phyloP scores from a whole-genome alignment of 106 monocot genomes.

The Gastrodia elata region DNA sequence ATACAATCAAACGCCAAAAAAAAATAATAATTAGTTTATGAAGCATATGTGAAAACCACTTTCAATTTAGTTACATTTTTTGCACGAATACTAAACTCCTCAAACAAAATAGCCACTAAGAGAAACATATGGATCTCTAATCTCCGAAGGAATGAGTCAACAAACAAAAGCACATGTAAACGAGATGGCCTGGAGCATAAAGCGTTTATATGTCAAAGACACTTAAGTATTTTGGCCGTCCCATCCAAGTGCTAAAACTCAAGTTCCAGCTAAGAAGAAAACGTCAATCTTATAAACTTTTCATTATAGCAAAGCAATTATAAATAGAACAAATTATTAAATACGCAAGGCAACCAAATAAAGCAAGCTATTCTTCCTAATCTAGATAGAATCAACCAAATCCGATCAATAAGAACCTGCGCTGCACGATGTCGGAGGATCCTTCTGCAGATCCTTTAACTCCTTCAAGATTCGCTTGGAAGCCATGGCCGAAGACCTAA shows the following conservation, averaged over 20 bases:
- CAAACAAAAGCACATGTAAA: neutral
- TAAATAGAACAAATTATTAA: too few relatives aligned
- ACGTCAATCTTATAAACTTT: too few relatives aligned
- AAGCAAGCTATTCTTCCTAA: neutral
- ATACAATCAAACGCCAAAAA: too few relatives aligned
- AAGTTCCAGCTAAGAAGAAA: neutral
- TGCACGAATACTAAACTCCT: too few relatives aligned
- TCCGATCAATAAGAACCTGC: neutral
- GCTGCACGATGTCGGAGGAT: constrained; percentile 13
- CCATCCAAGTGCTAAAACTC: neutral
- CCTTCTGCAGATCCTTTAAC: constrained; percentile 14
- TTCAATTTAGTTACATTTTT: neutral
- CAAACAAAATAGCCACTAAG: neutral
- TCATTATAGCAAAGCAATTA: too few relatives aligned
- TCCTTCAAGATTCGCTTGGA: constrained; percentile 12
- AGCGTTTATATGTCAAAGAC: neutral
- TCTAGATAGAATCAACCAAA: neutral
- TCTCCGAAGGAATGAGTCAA: neutral
- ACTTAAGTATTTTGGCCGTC: neutral
- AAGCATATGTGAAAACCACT: too few relatives aligned
- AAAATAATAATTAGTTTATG: too few relatives aligned
- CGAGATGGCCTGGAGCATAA: neutral
- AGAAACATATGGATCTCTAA: neutral
- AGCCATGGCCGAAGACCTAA: constrained; percentile 11
- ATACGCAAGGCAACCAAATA: neutral